A percentile compares a stretch with the other conserved stretches of the same genome.
Evolutionary conservation across 2,329 filamentous ascomycete species (phyloP).

Genomic region (Fusarium citri): DNA sequence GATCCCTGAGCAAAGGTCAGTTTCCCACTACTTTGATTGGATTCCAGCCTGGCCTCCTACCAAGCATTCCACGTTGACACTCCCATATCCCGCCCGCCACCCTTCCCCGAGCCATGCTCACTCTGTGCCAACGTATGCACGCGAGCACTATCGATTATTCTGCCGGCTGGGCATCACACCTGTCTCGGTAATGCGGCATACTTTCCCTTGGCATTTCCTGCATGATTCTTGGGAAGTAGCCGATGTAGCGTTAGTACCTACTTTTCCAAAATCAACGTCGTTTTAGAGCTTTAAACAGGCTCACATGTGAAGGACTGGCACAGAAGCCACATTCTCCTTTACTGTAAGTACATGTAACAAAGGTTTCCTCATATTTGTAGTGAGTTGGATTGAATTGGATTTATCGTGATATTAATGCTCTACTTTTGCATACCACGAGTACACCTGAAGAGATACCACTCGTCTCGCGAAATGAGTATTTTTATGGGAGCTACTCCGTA

Average conservation of each 20-base stretch:
- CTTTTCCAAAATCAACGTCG: neutral
- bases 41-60: slow-evolving; percentile 11
- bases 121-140: slow-evolving; percentile 31
- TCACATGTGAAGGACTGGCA: neutral
- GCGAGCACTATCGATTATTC: slow-evolving; percentile 23
- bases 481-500: neutral
- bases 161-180: slow-evolving; percentile 40
- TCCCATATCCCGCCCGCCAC: slow-evolving; percentile 14
- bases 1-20: neutral
- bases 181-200: slow-evolving; percentile 42
- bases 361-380: neutral
- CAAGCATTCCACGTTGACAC: slow-evolving; percentile 11
- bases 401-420: neutral
- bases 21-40: slow-evolving; percentile 10
- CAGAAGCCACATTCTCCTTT: neutral
- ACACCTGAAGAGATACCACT: neutral
- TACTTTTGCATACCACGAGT: neutral
- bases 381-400: neutral
- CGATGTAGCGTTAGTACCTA: neutral
- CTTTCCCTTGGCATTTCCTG: neutral
- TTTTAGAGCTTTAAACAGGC: neutral
- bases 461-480: neutral
- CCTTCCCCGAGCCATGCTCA: slow-evolving; percentile 38
- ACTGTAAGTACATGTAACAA: neutral
- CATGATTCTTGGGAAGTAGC: neutral